These are phyloP conservation scores for Cladosporium sp. DNA, from an alignment of 2,329 filamentous ascomycete species.

Conservation along the genomic window DNA sequence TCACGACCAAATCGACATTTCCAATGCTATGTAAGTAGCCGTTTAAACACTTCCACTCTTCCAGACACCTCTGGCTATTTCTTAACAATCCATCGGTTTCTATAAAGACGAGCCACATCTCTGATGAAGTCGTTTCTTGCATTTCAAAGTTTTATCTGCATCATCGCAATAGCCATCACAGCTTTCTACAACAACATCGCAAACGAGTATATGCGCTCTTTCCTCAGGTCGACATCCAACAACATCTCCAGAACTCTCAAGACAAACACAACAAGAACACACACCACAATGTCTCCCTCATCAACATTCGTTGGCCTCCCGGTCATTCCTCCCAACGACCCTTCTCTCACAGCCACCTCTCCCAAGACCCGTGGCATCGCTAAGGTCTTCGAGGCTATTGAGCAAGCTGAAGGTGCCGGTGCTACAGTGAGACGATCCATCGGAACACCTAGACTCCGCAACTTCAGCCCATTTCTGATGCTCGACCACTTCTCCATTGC, in stretches of 20 bases:
- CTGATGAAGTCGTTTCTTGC: constrained; percentile 41
- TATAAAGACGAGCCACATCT: constrained; percentile 37
- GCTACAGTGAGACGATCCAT: constrained; percentile 85
- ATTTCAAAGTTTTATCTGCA: constrained; percentile 43
- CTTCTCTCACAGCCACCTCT: constrained; percentile 55
- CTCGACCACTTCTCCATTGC: constrained; percentile 86
- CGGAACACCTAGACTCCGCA: constrained; percentile 76
- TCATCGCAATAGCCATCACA: constrained; percentile 39
- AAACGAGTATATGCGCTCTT: constrained; percentile 41
- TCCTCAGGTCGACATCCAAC: constrained; percentile 33
- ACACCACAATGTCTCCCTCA: constrained; percentile 33
- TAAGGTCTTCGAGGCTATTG: constrained; percentile 78
- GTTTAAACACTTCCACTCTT: constrained; percentile 1
- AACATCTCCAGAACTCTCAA: constrained; percentile 29
- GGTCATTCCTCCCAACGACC: constrained; percentile 47
- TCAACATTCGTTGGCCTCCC: constrained; percentile 49
- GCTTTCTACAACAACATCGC: constrained; percentile 33
- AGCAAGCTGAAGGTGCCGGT: constrained; percentile 85
- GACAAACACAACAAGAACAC: constrained; percentile 35
- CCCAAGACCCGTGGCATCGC: constrained; percentile 72
- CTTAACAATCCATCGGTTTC: not conserved
- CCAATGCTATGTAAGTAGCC: constrained; percentile 14
- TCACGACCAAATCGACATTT: constrained; percentile 4
- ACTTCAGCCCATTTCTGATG: constrained; percentile 94
- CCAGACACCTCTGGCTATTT: constrained; percentile 9